A percentile compares a stretch with the other conserved stretches of the same genome.
phyloP scores from a whole-genome alignment of 139 green algal species.

The Pseudopediastrum boryanum region DNA sequence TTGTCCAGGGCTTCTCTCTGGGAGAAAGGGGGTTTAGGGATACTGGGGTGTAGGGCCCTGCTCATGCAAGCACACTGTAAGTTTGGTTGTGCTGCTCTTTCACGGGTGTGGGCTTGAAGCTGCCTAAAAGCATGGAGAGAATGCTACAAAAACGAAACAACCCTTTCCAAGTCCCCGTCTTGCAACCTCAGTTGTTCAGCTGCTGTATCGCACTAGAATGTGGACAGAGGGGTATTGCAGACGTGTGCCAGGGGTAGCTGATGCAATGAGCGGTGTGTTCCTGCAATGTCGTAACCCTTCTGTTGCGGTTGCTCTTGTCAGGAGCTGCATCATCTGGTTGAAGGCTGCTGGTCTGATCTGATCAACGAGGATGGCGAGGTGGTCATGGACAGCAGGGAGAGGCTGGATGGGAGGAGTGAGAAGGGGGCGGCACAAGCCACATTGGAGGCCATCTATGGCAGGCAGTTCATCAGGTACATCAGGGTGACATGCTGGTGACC shows the following conservation, averaged over 20 bases:
- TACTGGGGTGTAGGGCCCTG: no score
- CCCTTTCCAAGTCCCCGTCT: no score
- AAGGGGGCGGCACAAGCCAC: constrained; percentile 24
- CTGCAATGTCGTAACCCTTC: not conserved
- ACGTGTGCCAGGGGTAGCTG: not conserved
- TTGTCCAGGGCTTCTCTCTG: no score
- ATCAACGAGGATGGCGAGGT: constrained; percentile 10
- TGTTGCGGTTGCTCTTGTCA: not conserved
- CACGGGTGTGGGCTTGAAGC: no score
- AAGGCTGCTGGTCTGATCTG: not conserved
- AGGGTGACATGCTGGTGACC: no score
- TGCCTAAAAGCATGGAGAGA: no score
- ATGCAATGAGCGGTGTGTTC: not conserved
- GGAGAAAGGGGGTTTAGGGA: no score
- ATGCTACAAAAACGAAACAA: no score
- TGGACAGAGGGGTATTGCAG: not conserved
- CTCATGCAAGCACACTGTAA: no score
- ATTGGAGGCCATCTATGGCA: constrained; percentile 42
- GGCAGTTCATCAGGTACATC: constrained; percentile 11
- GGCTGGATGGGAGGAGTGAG: not conserved
- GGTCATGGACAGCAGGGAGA: not conserved
- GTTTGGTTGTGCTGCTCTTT: no score
- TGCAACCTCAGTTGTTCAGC: not conserved
- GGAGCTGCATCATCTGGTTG: no score
- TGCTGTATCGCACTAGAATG: not conserved